Percentiles rank a stretch among this genome's conserved stretches.
phyloP scores from a whole-genome alignment of 441 rosid genomes.

The Mallotus repandus region DNA sequence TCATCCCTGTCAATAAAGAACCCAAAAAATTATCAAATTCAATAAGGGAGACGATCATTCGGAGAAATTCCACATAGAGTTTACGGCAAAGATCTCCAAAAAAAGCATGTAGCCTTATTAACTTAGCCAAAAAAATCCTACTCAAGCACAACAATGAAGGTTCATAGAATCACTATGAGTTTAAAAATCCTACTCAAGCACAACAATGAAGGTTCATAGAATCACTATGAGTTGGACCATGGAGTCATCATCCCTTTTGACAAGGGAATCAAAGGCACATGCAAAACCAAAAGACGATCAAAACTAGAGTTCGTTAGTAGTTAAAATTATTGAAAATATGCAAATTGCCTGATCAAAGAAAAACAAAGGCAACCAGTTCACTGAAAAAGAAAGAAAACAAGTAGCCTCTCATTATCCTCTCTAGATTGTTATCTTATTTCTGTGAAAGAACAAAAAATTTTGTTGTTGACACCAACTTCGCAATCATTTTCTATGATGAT shows the following conservation, averaged over 20 bases:
- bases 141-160: conserved; percentile 3
- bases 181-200: not conserved
- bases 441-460: not conserved
- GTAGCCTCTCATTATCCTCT: not conserved
- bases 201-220: not conserved
- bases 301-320: not conserved
- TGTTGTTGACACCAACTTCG: conserved; percentile 11
- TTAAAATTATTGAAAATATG: too few relatives aligned
- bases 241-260: not conserved
- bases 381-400: not conserved
- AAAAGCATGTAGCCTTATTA: not conserved
- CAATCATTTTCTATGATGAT: not conserved
- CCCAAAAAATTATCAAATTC: conserved; percentile 16
- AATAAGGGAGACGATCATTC: conserved; percentile 14
- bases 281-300: not conserved
- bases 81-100: not conserved
- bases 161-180: not conserved
- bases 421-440: not conserved
- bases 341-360: too few relatives aligned
- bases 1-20: conserved; percentile 54
- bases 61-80: not conserved
- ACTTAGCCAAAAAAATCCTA: not conserved
- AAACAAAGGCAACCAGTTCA: too few relatives aligned
- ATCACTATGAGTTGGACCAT: not conserved
- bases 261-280: not conserved